Evolutionary conservation across 139 green algal genomes (phyloP).

Genomic region (Chlorella sp.): DNA sequence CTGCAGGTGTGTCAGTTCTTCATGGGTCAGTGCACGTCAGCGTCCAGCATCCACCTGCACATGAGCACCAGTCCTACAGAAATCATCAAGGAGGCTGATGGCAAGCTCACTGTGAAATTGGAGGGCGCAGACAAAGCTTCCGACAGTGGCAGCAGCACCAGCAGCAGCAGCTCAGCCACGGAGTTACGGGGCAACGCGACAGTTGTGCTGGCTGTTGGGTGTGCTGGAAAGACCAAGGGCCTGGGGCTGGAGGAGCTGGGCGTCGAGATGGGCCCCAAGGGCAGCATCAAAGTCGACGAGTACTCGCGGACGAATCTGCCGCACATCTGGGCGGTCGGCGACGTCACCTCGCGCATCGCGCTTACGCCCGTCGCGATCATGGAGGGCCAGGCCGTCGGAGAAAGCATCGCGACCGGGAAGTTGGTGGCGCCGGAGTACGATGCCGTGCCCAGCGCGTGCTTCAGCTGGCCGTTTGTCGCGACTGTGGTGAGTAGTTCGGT

Average conservation of each 20-base stretch:
- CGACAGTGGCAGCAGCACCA: no score
- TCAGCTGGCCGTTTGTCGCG: constrained; percentile 85
- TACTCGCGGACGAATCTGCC: constrained; percentile 77
- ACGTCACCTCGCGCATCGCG: constrained; percentile 91
- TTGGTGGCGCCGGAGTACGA: constrained; percentile 79
- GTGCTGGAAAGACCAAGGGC: constrained; percentile 64
- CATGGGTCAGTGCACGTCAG: no score
- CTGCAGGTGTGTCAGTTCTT: no score
- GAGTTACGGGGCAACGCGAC: no score
- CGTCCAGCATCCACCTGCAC: no score
- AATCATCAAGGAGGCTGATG: constrained; percentile 26
- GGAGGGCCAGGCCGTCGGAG: constrained; percentile 93
- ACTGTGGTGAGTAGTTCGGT: constrained; percentile 63
- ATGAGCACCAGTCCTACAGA: no score
- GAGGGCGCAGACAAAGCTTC: no score
- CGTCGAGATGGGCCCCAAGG: constrained; percentile 50
- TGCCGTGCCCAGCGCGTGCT: constrained; percentile 68
- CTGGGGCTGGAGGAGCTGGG: constrained; percentile 75
- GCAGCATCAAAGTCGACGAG: constrained; percentile 78
- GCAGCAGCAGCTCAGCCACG: no score
- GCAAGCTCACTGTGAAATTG: constrained; percentile 31
- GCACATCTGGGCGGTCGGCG: constrained; percentile 89
- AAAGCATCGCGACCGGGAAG: constrained; percentile 70
- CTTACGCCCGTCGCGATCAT: constrained; percentile 42
- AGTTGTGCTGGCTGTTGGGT: no score